Percentiles rank a stretch among this genome's conserved stretches.
Evolutionary conservation across 176 grass and related monocot species (phyloP).

Genomic region (Carex myosuroides): DNA sequence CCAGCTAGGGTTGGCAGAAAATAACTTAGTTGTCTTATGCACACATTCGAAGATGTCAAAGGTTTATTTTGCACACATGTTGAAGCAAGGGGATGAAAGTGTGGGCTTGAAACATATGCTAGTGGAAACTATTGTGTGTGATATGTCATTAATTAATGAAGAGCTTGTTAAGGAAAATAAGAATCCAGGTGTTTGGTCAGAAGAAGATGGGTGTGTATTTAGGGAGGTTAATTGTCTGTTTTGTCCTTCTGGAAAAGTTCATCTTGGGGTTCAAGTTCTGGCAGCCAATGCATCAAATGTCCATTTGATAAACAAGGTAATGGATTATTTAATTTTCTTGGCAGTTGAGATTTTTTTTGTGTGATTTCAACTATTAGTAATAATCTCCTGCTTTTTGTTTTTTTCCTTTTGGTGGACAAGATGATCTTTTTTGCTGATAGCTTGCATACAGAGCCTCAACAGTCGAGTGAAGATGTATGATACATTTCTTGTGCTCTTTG

Average conservation of each 20-base stretch:
- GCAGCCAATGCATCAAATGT: slow-evolving; percentile 62
- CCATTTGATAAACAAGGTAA: slow-evolving; percentile 57
- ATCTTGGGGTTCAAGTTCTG: slow-evolving; percentile 63
- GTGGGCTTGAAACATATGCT: not conserved
- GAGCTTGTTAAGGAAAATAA: slow-evolving; percentile 31
- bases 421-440: slow-evolving; percentile 59
- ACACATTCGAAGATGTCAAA: slow-evolving; percentile 44
- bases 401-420: slow-evolving; percentile 34
- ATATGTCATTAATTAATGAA: slow-evolving; percentile 47
- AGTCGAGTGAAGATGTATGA: slow-evolving; percentile 37
- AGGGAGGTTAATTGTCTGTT: slow-evolving; percentile 45
- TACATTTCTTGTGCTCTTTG: not conserved
- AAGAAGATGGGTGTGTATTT: slow-evolving; percentile 83
- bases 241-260: slow-evolving; percentile 34
- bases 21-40: slow-evolving; percentile 46
- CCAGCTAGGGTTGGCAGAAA: slow-evolving; percentile 46
- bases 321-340: slow-evolving; percentile 8
- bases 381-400: not conserved
- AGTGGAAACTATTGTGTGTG: slow-evolving; percentile 43
- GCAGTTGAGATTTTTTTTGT: not conserved
- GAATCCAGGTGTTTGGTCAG: slow-evolving; percentile 53
- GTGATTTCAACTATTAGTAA: not conserved
- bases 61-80: slow-evolving; percentile 47
- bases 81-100: slow-evolving; percentile 37
- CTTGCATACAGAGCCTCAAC: slow-evolving; percentile 51